A percentile compares a stretch with the other conserved stretches of the same genome.
Conservation (phyloP, 192 early-diverging fungal species). For the Coemansia sp. region DNA sequence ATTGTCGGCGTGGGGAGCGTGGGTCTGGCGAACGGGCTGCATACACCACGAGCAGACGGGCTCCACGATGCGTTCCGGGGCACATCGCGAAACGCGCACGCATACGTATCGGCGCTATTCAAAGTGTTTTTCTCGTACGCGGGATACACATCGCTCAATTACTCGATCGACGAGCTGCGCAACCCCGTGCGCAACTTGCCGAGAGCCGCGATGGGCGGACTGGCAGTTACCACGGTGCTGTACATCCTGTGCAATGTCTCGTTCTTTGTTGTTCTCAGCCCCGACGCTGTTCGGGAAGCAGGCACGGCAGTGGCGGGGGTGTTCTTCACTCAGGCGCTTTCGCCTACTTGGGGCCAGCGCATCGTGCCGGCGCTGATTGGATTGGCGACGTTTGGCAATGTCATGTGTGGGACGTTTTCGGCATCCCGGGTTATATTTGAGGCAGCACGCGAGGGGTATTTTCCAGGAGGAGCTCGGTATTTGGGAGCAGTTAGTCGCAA, state of each 20-base stretch:
- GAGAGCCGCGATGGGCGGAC: conserved; percentile 56
- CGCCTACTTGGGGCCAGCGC: conserved; percentile 47
- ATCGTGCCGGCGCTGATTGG: conserved; percentile 56
- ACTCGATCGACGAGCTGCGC: conserved; percentile 63
- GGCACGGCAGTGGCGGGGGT: conserved; percentile 53
- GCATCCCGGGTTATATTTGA: conserved; percentile 58
- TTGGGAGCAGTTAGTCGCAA: conserved; percentile 46
- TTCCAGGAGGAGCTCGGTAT: conserved; percentile 39
- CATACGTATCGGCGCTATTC: conserved; percentile 51
- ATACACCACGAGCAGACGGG: background rate
- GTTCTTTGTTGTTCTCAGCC: conserved; percentile 58
- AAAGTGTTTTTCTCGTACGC: conserved; percentile 62
- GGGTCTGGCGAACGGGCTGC: background rate
- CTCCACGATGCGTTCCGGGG: conserved; percentile 23
- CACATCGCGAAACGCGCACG: conserved; percentile 29
- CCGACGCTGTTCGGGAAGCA: conserved; percentile 30
- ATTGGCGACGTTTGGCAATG: conserved; percentile 54
- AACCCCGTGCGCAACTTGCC: conserved; percentile 64
- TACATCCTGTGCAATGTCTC: conserved; percentile 62
- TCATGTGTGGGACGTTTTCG: conserved; percentile 47
- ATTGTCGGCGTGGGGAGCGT: conserved; percentile 42
- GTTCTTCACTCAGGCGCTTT: conserved; percentile 55
- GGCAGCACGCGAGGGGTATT: conserved; percentile 58
- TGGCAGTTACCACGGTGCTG: conserved; percentile 55
- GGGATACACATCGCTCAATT: conserved; percentile 64